Conservation (phyloP, 805 yeast genomes). For the Candida coquimbonensis region DNA sequence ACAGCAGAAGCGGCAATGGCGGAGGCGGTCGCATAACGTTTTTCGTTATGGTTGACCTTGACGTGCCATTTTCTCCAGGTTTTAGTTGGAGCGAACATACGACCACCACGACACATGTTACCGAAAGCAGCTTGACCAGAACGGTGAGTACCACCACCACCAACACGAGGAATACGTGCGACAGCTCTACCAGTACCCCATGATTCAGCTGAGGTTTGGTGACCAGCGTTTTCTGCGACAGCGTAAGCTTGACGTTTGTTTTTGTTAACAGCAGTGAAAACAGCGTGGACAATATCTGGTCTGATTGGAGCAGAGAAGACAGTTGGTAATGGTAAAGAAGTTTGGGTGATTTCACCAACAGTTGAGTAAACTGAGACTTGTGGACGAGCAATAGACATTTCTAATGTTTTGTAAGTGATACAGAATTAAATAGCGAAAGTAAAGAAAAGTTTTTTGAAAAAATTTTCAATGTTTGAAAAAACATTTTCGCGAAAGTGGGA, state of each 20-base stretch:
- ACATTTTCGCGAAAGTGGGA: background rate
- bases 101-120: constrained; percentile 99
- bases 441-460: constrained; percentile 5
- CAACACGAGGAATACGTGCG: constrained; percentile 99
- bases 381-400: constrained; percentile 72
- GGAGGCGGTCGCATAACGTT: constrained; percentile 99
- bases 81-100: constrained; percentile 99
- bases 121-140: constrained; percentile 99
- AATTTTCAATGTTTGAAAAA: background rate
- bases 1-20: constrained; percentile 99
- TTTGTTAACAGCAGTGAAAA: constrained; percentile 97
- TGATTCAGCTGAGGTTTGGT: constrained; percentile 99
- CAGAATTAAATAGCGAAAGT: background rate
- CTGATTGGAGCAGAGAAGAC: constrained; percentile 99
- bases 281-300: constrained; percentile 98
- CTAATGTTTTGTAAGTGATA: constrained; percentile 15
- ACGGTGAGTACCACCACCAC: constrained; percentile 99
- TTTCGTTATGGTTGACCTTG: constrained; percentile 99
- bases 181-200: constrained; percentile 99
- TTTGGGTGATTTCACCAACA: constrained; percentile 79
- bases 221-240: constrained; percentile 98
- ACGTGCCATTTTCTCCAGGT: constrained; percentile 99
- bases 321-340: constrained; percentile 92
- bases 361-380: constrained; percentile 92
- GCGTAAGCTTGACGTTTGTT: constrained; percentile 99